Evolutionary conservation across 176 grass and related monocot species (phyloP).

Genomic region (Zoysia pacifica): DNA sequence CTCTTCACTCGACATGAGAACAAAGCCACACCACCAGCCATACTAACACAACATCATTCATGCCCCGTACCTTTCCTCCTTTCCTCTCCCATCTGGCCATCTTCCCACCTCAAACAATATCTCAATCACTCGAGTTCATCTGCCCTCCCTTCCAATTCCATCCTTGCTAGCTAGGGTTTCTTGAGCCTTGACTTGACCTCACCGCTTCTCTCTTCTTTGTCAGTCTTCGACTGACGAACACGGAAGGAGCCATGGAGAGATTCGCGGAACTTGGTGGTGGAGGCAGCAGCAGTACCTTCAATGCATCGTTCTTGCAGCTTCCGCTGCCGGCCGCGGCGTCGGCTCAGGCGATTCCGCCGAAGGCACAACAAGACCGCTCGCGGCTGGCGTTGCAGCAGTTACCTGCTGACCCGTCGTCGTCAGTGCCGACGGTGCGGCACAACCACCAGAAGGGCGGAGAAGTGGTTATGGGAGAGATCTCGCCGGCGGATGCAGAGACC

Average conservation of each 20-base stretch:
- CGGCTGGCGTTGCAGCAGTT: conserved; percentile 44
- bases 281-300: conserved; percentile 45
- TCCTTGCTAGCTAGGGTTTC: conserved; percentile 43
- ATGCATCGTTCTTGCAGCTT: conserved; percentile 59
- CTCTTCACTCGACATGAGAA: conserved; percentile 70
- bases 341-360: conserved; percentile 33
- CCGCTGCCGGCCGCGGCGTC: conserved; percentile 35
- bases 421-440: conserved; percentile 1
- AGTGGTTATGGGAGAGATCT: conserved; percentile 39
- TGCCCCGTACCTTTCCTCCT: conserved; percentile 22
- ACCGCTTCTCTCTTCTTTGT: background rate
- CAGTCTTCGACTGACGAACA: background rate
- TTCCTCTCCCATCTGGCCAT: conserved; percentile 12
- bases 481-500: conserved; percentile 40
- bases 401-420: conserved; percentile 17
- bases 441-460: conserved; percentile 8
- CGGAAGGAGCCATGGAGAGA: conserved; percentile 28
- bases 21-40: conserved; percentile 74
- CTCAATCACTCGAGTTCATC: conserved; percentile 17
- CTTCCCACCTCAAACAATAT: conserved; percentile 2
- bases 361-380: conserved; percentile 26
- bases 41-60: conserved; percentile 36
- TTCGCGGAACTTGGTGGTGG: conserved; percentile 49
- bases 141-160: background rate
- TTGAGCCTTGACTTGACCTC: conserved; percentile 11